Evolutionary conservation across 768 basidiomycete species (phyloP).

Genomic region (Tylopilus vinaceipallidus): DNA sequence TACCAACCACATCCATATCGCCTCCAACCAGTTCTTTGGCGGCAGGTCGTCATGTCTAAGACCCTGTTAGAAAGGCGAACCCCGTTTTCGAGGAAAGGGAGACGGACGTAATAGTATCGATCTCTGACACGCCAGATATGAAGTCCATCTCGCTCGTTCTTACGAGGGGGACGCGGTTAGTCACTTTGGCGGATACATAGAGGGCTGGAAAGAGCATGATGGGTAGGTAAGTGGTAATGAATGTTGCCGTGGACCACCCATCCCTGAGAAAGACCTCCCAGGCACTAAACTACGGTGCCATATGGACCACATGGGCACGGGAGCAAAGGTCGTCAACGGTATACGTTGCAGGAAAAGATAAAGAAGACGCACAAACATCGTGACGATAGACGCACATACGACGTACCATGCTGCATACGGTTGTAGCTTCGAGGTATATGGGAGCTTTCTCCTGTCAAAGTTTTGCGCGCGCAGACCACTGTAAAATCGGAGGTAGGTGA

Average conservation of each 20-base stretch:
- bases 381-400: slow-evolving; percentile 21
- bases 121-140: slow-evolving; percentile 9
- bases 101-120: slow-evolving; percentile 20
- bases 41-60: slow-evolving; percentile 16
- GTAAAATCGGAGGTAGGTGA: slow-evolving; percentile 46
- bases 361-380: slow-evolving; percentile 34
- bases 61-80: not conserved
- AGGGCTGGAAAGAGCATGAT: slow-evolving; percentile 43
- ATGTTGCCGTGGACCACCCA: slow-evolving; percentile 35
- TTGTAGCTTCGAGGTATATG: slow-evolving; percentile 41
- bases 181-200: slow-evolving; percentile 33
- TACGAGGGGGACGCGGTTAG: slow-evolving; percentile 8
- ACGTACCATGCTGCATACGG: slow-evolving; percentile 41
- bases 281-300: slow-evolving; percentile 30
- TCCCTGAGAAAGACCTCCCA: slow-evolving; percentile 37
- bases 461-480: slow-evolving; percentile 47
- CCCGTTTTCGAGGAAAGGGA: not conserved
- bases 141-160: slow-evolving; percentile 23
- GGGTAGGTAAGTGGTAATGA: slow-evolving; percentile 40
- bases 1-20: slow-evolving; percentile 21
- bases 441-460: slow-evolving; percentile 43
- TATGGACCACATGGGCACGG: not conserved
- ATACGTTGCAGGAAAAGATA: not conserved
- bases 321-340: not conserved
- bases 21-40: slow-evolving; percentile 20